A percentile compares a stretch with the other conserved stretches of the same genome.
Evolutionary conservation across 140 eudicot species (phyloP).

Genomic region (Ambrosia hybrid): DNA sequence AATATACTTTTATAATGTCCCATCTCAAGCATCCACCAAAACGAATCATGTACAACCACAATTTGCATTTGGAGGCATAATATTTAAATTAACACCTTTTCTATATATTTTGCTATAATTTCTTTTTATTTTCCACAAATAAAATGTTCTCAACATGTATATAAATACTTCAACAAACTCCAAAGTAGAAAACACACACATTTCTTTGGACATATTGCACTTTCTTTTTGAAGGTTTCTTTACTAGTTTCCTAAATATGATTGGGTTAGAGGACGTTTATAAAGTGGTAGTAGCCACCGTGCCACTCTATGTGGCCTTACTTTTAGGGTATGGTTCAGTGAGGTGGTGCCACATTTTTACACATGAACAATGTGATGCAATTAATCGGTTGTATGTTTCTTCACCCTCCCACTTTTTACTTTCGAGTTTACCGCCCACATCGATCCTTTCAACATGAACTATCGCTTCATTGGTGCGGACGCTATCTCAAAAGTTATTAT

Average conservation of each 20-base stretch:
- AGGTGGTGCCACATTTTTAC: slow-evolving; percentile 83
- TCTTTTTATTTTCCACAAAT: not conserved
- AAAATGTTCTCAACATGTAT: not conserved
- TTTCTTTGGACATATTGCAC: not conserved
- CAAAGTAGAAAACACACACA: no score
- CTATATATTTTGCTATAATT: not conserved
- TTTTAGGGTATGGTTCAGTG: slow-evolving; percentile 75
- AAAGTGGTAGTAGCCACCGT: slow-evolving; percentile 74
- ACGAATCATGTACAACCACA: slow-evolving; percentile 30
- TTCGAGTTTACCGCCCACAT: slow-evolving; percentile 80
- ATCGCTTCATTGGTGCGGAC: slow-evolving; percentile 62
- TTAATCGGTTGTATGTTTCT: slow-evolving; percentile 62
- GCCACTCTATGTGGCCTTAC: slow-evolving; percentile 75
- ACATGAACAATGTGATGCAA: slow-evolving; percentile 64
- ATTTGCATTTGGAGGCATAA: slow-evolving; percentile 9
- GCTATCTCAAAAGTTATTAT: slow-evolving; percentile 69
- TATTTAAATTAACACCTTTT: slow-evolving; percentile 5
- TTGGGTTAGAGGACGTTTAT: slow-evolving; percentile 72
- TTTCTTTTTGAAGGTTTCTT: slow-evolving; percentile 15
- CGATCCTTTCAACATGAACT: slow-evolving; percentile 77
- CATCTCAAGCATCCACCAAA: slow-evolving; percentile 29
- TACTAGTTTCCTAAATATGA: slow-evolving; percentile 33
- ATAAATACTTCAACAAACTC: no score
- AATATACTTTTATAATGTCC: slow-evolving; percentile 19
- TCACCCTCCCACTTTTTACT: slow-evolving; percentile 76